A percentile compares a stretch with the other conserved stretches of the same genome.
phyloP scores from a whole-genome alignment of 805 yeast species.

The Metschnikowia santaceciliae region DNA sequence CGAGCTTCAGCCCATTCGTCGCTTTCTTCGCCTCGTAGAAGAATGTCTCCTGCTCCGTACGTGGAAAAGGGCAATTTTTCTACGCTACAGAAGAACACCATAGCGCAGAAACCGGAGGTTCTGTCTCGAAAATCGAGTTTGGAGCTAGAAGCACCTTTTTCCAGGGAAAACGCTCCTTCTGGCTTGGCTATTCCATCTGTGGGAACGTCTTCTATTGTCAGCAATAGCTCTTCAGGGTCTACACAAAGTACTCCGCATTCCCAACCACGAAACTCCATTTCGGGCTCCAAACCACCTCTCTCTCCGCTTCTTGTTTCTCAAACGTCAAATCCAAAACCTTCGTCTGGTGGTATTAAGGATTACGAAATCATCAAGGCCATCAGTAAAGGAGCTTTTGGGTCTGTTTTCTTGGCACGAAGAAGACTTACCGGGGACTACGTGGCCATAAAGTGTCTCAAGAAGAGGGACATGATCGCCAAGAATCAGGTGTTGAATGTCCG shows the following conservation, averaged over 20 bases:
- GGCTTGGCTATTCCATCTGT: slow-evolving; percentile 10
- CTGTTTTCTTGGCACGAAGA: slow-evolving; percentile 82
- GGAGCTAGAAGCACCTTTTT: slow-evolving; percentile 13
- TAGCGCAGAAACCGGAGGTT: slow-evolving; percentile 14
- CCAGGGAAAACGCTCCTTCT: slow-evolving; percentile 3
- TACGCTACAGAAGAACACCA: slow-evolving; percentile 53
- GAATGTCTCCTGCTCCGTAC: slow-evolving; percentile 50
- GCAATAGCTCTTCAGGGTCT: slow-evolving; percentile 20
- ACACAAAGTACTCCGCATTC: background rate
- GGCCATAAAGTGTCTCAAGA: slow-evolving; percentile 88
- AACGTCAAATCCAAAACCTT: slow-evolving; percentile 49
- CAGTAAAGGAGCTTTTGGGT: slow-evolving; percentile 96
- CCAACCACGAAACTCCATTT: slow-evolving; percentile 10
- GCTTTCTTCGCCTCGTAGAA: slow-evolving; percentile 52
- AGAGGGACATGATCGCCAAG: slow-evolving; percentile 94
- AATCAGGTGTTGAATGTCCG: slow-evolving; percentile 94
- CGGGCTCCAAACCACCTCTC: slow-evolving; percentile 54
- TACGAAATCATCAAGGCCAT: slow-evolving; percentile 90
- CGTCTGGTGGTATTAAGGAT: slow-evolving; percentile 72
- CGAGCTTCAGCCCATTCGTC: slow-evolving; percentile 22
- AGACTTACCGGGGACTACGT: slow-evolving; percentile 89
- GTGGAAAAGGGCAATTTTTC: slow-evolving; percentile 52
- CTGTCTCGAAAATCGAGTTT: slow-evolving; percentile 14
- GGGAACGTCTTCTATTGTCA: slow-evolving; percentile 11
- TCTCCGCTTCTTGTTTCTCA: slow-evolving; percentile 77